These are phyloP conservation scores for Phaffia rhodozyma DNA, from an alignment of 1,284 basidiomycete species.

Conservation along the genomic window DNA sequence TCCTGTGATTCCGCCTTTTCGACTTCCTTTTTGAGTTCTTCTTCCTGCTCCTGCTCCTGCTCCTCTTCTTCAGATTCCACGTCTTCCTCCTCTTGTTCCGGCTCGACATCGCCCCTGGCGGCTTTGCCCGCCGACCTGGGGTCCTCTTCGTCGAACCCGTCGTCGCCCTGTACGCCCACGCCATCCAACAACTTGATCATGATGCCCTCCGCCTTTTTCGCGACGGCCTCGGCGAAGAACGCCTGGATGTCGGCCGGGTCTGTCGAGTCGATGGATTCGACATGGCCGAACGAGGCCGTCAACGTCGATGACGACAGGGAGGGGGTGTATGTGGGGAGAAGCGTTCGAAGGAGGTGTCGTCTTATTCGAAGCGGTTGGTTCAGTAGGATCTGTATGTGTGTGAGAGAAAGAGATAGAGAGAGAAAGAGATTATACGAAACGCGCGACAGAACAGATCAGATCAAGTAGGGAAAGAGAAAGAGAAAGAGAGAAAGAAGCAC, in stretches of 20 bases:
- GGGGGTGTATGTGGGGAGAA: slow-evolving; percentile 47
- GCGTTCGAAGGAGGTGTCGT: slow-evolving; percentile 49
- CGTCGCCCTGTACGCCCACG: slow-evolving; percentile 25
- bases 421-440: not conserved
- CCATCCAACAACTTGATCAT: slow-evolving; percentile 73
- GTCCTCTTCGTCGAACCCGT: slow-evolving; percentile 18
- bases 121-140: not conserved
- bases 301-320: slow-evolving; percentile 35
- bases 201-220: slow-evolving; percentile 74
- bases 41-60: not conserved
- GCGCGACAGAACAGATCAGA: not conserved
- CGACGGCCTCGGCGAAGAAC: slow-evolving; percentile 71
- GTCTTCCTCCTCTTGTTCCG: slow-evolving; percentile 10
- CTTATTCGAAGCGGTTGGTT: slow-evolving; percentile 60
- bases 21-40: slow-evolving; percentile 18
- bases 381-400: slow-evolving; percentile 49
- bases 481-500: not conserved
- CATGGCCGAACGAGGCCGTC: slow-evolving; percentile 60
- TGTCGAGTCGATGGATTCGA: slow-evolving; percentile 59
- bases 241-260: slow-evolving; percentile 50
- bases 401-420: not conserved
- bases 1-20: slow-evolving; percentile 29
- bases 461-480: not conserved
- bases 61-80: slow-evolving; percentile 4
- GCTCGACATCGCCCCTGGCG: not conserved